Evolutionary conservation across 371 early-diverging fungal species (phyloP), one percentile per base, ranked within the genome.

Genomic region (Mortierella sp.): DNA sequence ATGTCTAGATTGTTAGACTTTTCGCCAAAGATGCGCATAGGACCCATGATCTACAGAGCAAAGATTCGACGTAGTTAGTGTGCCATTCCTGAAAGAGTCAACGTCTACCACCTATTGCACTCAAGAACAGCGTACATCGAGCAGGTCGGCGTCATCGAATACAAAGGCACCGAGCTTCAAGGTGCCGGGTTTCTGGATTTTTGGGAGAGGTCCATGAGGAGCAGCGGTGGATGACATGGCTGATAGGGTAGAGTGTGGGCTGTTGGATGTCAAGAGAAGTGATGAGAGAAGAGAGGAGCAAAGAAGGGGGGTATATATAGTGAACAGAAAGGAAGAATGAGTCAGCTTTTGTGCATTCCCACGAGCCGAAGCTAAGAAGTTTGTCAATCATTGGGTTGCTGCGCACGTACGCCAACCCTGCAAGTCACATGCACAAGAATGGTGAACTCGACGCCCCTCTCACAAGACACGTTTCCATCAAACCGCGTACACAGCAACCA

Each of bases 11-110:
- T 57, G 56, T 48, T 60, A 16, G 21, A 0, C 22, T 54, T 44
- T 9, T 76, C 70, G 37, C 77, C 77, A 62, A 76, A 69, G 56
- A 76, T 58, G 24, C 77, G 77, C 70, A 76, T 68, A 9, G 70
- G 70, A 16, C 77, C 77, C 77, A 76, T 76, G 19, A 68, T 25
- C 71, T 71, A 51, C 22, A 12, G 57, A 29, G n/a, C 22, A 29
- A 7, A 47, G 25, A 39, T n/a, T 19, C 6, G 16, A 28, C 16
- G 22, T 34, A 19, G 31, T 22, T 16, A 43, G 19, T 43, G 9
- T 19, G 9, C 44, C 19, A 17, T 16, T 5, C 44, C 14, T 9
- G 16, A 43, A 16, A 34, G 34, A 34, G 10, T 34, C 19, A 43
- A 43, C 5, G n/a, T 43, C 16, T 43, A 16, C 16, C 16, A 16